Evolutionary conservation across 768 basidiomycete genomes (phyloP).

Genomic region (Mycena leptocephala): DNA sequence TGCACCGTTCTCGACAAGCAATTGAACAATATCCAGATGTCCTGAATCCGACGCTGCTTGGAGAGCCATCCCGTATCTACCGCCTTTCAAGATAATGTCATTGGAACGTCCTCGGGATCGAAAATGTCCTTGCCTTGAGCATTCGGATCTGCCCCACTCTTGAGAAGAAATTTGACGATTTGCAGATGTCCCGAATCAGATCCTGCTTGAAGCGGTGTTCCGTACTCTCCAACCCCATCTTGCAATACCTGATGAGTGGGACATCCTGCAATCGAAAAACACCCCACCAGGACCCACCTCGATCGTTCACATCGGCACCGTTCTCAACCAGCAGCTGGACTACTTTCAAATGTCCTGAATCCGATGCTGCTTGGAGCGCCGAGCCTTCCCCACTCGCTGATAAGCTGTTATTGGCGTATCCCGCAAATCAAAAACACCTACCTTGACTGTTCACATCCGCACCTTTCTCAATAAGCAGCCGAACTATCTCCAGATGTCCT

Average conservation of each 20-base stretch:
- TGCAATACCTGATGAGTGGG: not conserved
- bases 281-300: not conserved
- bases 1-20: not conserved
- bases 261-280: not conserved
- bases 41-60: not conserved
- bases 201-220: not conserved
- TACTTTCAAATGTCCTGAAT: not conserved
- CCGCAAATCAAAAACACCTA: not conserved
- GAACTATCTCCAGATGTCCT: not conserved
- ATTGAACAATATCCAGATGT: not conserved
- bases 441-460: not conserved
- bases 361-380: not conserved
- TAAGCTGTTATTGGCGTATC: not conserved
- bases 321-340: not conserved
- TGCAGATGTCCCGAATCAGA: not conserved
- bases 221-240: not conserved
- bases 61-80: not conserved
- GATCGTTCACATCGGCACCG: not conserved
- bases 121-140: not conserved
- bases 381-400: not conserved
- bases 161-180: not conserved
- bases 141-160: not conserved
- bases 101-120: not conserved
- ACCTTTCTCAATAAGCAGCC: not conserved
- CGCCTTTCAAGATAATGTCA: not conserved